Evolutionary conservation across 2,329 filamentous ascomycete genomes (phyloP).

Genomic region (Exophiala lecanii-corni): DNA sequence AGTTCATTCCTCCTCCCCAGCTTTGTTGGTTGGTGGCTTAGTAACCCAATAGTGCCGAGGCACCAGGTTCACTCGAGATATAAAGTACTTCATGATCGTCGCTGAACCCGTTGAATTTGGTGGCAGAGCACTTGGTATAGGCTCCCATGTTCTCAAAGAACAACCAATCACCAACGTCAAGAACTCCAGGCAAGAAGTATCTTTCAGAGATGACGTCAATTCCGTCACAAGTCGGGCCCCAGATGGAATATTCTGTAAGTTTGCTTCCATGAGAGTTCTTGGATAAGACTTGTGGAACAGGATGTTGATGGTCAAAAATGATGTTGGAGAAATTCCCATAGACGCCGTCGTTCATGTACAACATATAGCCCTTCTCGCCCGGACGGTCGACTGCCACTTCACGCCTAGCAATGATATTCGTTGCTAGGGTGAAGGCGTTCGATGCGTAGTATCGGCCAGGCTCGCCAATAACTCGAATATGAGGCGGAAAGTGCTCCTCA

Average conservation of each 20-base stretch:
- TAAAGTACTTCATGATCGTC: conserved; percentile 91
- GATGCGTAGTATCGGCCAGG: conserved; percentile 95
- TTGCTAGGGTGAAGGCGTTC: conserved; percentile 87
- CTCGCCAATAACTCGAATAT: conserved; percentile 86
- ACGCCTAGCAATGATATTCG: conserved; percentile 92
- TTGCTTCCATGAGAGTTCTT: conserved; percentile 55
- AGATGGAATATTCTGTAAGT: conserved; percentile 83
- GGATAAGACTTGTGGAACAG: conserved; percentile 71
- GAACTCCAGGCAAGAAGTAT: conserved; percentile 67
- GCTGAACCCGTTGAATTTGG: conserved; percentile 94
- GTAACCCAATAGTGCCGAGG: conserved; percentile 63
- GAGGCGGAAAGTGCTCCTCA: conserved; percentile 80
- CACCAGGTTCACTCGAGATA: conserved; percentile 88
- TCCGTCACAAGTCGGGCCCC: conserved; percentile 96
- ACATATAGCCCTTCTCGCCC: conserved; percentile 76
- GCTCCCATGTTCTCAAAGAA: conserved; percentile 99
- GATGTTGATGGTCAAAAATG: conserved; percentile 97
- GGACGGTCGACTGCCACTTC: conserved; percentile 67
- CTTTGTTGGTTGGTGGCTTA: conserved; percentile 19
- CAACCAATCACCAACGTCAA: conserved; percentile 95
- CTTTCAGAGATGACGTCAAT: conserved; percentile 90
- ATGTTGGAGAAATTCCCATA: conserved; percentile 99
- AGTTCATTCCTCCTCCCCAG: background rate
- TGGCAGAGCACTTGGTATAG: conserved; percentile 97
- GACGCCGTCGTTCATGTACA: conserved; percentile 95